Percentiles rank a stretch among this genome's conserved stretches.
Evolutionary conservation across 139 green algal species (phyloP).

Genomic region (Chlamydomonas sphaeroides): DNA sequence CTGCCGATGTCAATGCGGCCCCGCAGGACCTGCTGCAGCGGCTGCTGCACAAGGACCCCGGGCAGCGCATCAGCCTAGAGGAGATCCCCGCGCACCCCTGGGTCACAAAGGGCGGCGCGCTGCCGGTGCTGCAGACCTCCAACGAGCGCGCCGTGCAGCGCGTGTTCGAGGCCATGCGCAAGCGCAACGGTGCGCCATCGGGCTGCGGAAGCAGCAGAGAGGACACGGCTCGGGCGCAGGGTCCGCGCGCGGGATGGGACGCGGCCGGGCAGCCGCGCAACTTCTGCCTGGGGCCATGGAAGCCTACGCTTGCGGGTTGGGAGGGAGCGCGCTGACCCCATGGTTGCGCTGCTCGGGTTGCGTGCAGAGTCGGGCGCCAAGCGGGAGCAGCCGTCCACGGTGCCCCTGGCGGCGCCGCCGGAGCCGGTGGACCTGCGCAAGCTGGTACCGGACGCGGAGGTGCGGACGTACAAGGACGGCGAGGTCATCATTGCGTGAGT

Average conservation of each 20-base stretch:
- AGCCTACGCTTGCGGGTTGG: neutral
- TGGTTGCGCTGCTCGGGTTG: too few species aligned
- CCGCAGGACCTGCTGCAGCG: slow-evolving; percentile 64
- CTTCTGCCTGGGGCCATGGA: too few species aligned
- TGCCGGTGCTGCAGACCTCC: slow-evolving; percentile 44
- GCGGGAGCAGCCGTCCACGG: neutral
- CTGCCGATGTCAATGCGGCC: neutral
- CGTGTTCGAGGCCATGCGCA: slow-evolving; percentile 37
- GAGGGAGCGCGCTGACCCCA: slow-evolving; percentile 10
- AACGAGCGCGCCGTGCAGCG: slow-evolving; percentile 35
- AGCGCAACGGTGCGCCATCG: slow-evolving; percentile 43
- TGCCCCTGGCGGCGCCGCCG: slow-evolving; percentile 28
- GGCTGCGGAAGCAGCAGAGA: too few species aligned
- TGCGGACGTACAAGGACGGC: slow-evolving; percentile 36
- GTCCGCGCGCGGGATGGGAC: too few species aligned
- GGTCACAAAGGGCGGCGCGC: slow-evolving; percentile 37
- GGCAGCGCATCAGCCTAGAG: slow-evolving; percentile 67
- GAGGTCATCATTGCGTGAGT: slow-evolving; percentile 47
- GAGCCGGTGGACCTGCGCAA: slow-evolving; percentile 31
- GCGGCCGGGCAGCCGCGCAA: too few species aligned
- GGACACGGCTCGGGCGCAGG: too few species aligned
- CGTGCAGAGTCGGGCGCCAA: slow-evolving; percentile 4
- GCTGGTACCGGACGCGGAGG: slow-evolving; percentile 47
- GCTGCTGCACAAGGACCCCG: slow-evolving; percentile 83
- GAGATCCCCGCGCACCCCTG: slow-evolving; percentile 41